These are phyloP conservation scores for Hypomyces perniciosus DNA, from an alignment of 2,329 filamentous ascomycete genomes.

Conservation along the genomic window DNA sequence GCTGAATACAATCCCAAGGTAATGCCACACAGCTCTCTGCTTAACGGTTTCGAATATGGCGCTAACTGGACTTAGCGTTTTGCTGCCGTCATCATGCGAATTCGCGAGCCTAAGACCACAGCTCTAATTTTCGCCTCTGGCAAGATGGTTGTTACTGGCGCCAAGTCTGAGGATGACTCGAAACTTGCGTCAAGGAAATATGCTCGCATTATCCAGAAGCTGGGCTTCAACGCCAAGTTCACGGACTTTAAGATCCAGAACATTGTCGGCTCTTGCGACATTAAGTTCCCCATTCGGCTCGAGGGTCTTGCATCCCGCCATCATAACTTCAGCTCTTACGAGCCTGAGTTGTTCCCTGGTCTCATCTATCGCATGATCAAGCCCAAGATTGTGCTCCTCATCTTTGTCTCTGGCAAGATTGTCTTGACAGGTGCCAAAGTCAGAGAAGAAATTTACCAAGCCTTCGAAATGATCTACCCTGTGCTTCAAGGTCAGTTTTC, in stretches of 20 bases:
- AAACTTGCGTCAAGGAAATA: constrained; percentile 97
- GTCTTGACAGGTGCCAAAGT: constrained; percentile 97
- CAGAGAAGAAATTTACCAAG: constrained; percentile 95
- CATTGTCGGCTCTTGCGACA: constrained; percentile 97
- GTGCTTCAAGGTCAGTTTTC: constrained; percentile 70
- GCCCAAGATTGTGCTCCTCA: constrained; percentile 95
- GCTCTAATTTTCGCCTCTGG: constrained; percentile 96
- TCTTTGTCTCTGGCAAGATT: constrained; percentile 98
- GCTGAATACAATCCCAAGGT: constrained; percentile 99
- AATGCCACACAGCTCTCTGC: constrained; percentile 27
- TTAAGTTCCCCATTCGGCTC: constrained; percentile 97
- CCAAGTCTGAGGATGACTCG: constrained; percentile 95
- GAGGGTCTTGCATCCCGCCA: constrained; percentile 94
- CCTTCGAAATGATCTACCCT: constrained; percentile 95
- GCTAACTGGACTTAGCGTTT: constrained; percentile 63
- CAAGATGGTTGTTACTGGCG: constrained; percentile 99
- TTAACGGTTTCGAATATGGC: not conserved
- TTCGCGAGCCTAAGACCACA: constrained; percentile 97
- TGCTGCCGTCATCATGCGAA: constrained; percentile 98
- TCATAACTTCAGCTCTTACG: constrained; percentile 99
- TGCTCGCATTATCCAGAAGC: constrained; percentile 98
- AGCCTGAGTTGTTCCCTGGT: constrained; percentile 97
- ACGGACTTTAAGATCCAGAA: constrained; percentile 99
- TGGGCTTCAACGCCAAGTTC: constrained; percentile 99
- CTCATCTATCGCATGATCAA: constrained; percentile 99